phyloP scores from a whole-genome alignment of 2,329 filamentous ascomycete species.

The Reticulascus tulasneorum region DNA sequence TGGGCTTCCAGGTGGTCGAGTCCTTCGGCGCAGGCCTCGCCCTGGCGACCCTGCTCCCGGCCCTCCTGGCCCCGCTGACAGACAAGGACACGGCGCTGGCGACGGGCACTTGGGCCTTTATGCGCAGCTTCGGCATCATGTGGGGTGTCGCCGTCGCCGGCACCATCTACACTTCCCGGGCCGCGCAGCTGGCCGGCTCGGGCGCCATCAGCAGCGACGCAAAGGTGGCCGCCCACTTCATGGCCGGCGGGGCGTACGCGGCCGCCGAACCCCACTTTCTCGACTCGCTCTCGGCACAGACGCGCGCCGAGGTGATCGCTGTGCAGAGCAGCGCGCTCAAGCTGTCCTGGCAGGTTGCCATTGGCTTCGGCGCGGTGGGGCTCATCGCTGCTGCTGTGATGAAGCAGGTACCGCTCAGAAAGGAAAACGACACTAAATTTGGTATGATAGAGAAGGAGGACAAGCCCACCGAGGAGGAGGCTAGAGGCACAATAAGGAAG shows the following conservation, averaged over 20 bases:
- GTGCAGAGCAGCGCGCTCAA: slow-evolving; percentile 13
- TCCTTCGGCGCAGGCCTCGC: slow-evolving; percentile 38
- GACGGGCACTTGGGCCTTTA: slow-evolving; percentile 39
- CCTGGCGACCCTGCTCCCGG: slow-evolving; percentile 36
- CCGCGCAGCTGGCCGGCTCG: slow-evolving; percentile 5
- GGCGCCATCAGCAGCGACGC: slow-evolving; percentile 4
- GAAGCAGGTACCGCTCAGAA: slow-evolving; percentile 19
- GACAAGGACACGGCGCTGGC: slow-evolving; percentile 33
- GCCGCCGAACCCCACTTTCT: slow-evolving; percentile 19
- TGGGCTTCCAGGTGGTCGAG: slow-evolving; percentile 35
- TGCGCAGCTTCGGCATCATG: slow-evolving; percentile 42
- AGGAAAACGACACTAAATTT: slow-evolving; percentile 24
- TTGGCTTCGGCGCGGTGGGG: slow-evolving; percentile 21
- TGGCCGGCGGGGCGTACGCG: slow-evolving; percentile 22
- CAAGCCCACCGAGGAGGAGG: background rate
- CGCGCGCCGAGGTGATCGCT: slow-evolving; percentile 16
- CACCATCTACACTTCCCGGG: slow-evolving; percentile 30
- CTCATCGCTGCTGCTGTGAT: slow-evolving; percentile 16
- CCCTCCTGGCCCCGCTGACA: slow-evolving; percentile 34
- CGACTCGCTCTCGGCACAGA: slow-evolving; percentile 6
- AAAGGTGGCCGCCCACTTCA: too few species aligned
- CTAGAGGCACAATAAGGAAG: background rate
- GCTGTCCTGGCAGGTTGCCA: slow-evolving; percentile 21
- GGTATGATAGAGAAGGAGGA: slow-evolving; percentile 17
- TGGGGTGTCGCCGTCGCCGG: slow-evolving; percentile 42